Conservation (phyloP, 345 rosid genomes). For the Litchi chinensis region DNA sequence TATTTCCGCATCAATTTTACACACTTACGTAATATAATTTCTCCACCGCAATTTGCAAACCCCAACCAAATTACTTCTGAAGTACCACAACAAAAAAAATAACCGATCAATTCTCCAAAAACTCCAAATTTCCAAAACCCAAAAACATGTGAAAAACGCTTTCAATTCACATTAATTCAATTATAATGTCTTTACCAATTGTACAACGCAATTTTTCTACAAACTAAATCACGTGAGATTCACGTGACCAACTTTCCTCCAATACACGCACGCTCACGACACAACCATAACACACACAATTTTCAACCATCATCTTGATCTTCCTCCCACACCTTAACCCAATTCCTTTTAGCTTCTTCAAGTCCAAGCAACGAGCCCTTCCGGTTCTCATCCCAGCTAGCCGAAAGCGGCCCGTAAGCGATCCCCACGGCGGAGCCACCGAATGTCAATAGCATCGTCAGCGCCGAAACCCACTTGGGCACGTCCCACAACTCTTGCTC, state of each 20-base stretch:
- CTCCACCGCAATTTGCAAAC: too few species aligned
- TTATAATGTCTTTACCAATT: background rate
- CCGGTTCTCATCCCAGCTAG: slow-evolving; percentile 66
- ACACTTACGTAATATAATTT: too few species aligned
- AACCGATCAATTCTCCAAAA: too few species aligned
- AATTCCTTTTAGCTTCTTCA: slow-evolving; percentile 61
- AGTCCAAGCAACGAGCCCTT: slow-evolving; percentile 68
- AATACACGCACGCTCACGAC: background rate
- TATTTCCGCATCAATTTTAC: too few species aligned
- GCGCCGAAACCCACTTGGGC: slow-evolving; percentile 64
- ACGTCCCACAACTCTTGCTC: slow-evolving; percentile 56
- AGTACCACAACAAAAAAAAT: too few species aligned
- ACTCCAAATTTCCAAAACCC: background rate
- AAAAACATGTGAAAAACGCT: too few species aligned
- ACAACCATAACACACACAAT: too few species aligned
- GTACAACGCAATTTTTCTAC: background rate
- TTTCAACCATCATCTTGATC: background rate
- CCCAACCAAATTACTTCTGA: too few species aligned
- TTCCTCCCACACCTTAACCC: slow-evolving; percentile 82
- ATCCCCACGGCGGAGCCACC: slow-evolving; percentile 69
- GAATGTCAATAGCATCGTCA: slow-evolving; percentile 55
- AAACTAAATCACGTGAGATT: background rate
- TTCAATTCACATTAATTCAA: background rate
- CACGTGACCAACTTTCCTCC: background rate
- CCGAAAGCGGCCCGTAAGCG: slow-evolving; percentile 78